Percentiles rank a stretch among this genome's conserved stretches.
phyloP scores from a whole-genome alignment of 768 basidiomycete species.

The Trametes maxima region DNA sequence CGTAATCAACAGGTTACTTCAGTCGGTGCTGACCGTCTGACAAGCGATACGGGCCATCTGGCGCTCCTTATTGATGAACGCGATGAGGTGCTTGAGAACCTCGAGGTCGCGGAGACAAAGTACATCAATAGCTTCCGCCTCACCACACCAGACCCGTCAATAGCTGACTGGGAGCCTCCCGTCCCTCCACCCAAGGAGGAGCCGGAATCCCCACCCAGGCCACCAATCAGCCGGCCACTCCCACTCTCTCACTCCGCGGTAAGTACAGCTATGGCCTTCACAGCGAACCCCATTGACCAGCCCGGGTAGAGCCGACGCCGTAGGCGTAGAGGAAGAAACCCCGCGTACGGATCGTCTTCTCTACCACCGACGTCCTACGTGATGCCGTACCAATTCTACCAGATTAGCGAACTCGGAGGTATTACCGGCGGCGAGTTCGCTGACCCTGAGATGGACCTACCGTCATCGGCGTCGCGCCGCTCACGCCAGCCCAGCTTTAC shows the following conservation, averaged over 20 bases:
- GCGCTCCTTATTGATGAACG: conserved; percentile 72
- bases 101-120: conserved; percentile 78
- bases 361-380: conserved; percentile 77
- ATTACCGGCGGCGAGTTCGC: conserved; percentile 62
- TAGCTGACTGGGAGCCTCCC: conserved; percentile 47
- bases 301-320: conserved; percentile 39
- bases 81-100: conserved; percentile 74
- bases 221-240: conserved; percentile 68
- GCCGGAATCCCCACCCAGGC: conserved; percentile 44
- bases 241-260: conserved; percentile 45
- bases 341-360: conserved; percentile 69
- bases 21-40: conserved; percentile 1
- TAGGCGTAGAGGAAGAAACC: conserved; percentile 54
- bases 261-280: conserved; percentile 11
- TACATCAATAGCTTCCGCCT: conserved; percentile 78
- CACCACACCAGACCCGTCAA: conserved; percentile 72
- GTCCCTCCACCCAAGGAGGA: conserved; percentile 39
- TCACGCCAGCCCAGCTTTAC: conserved; percentile 46
- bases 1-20: not conserved
- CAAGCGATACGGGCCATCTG: conserved; percentile 70
- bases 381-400: conserved; percentile 80
- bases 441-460: conserved; percentile 41
- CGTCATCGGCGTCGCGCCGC: not conserved
- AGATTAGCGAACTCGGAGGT: conserved; percentile 61
- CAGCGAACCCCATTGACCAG: not conserved